These are phyloP conservation scores for Encephalitozoon cuniculi DNA, from an alignment of 371 early-diverging fungal genomes.

Conservation along the genomic window DNA sequence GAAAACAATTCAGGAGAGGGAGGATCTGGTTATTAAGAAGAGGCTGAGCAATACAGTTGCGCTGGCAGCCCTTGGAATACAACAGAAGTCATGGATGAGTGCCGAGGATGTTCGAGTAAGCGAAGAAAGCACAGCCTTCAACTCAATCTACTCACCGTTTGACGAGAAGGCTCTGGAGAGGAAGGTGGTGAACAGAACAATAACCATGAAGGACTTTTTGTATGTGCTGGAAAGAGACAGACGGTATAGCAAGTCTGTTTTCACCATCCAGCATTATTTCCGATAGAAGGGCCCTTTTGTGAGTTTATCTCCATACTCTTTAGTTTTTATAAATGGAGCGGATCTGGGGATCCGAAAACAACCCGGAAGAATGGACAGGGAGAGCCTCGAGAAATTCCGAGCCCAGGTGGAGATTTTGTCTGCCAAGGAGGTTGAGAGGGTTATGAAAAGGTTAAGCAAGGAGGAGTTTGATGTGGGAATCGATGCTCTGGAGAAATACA, in stretches of 20 bases:
- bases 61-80: constrained; percentile 60
- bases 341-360: background rate
- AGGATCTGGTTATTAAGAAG: constrained; percentile 62
- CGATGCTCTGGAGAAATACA: constrained; percentile 2
- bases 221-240: constrained; percentile 60
- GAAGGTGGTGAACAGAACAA: constrained; percentile 46
- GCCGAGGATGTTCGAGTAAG: constrained; percentile 15
- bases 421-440: background rate
- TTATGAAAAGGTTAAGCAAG: background rate
- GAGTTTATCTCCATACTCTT: background rate
- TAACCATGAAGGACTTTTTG: constrained; percentile 60
- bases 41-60: constrained; percentile 60
- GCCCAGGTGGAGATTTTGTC: background rate
- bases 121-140: constrained; percentile 54
- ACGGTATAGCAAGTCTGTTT: constrained; percentile 61
- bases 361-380: background rate
- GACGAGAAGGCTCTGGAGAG: constrained; percentile 56
- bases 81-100: constrained; percentile 60
- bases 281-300: constrained; percentile 11
- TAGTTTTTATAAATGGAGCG: background rate
- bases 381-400: background rate
- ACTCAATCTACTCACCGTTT: constrained; percentile 54
- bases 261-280: constrained; percentile 59
- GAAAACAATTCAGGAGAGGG: constrained; percentile 60
- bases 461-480: constrained; percentile 14